Conservation (phyloP, 345 rosid genomes). For the Mangifera indica region DNA sequence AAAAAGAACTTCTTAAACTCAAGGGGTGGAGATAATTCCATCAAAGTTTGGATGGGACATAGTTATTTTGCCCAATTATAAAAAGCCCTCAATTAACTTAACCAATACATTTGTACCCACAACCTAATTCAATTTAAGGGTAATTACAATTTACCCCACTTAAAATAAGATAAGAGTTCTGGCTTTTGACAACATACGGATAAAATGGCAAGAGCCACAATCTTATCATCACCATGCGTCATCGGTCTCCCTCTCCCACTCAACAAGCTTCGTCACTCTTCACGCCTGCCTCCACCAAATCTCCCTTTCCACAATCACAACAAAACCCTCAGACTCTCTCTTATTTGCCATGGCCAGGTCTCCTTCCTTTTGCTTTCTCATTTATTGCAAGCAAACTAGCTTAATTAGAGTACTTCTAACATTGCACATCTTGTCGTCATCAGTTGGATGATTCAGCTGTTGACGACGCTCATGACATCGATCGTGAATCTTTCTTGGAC, state of each 20-base stretch:
- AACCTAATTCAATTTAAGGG: too few species aligned
- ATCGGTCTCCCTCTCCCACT: slow-evolving; percentile 15
- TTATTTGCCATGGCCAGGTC: slow-evolving; percentile 29
- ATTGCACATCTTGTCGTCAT: background rate
- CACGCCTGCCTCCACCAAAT: background rate
- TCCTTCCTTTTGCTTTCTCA: background rate
- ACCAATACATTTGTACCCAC: too few species aligned
- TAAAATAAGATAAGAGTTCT: background rate
- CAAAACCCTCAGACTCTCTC: background rate
- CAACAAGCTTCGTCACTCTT: slow-evolving; percentile 7
- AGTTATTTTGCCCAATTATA: too few species aligned
- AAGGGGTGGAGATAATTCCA: too few species aligned
- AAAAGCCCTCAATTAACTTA: too few species aligned
- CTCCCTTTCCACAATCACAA: background rate
- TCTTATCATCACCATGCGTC: slow-evolving; percentile 31
- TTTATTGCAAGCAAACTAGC: background rate
- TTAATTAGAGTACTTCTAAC: background rate
- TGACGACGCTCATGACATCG: slow-evolving; percentile 40
- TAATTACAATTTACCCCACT: too few species aligned
- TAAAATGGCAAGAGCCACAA: slow-evolving; percentile 30
- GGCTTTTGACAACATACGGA: too few species aligned
- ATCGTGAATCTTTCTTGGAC: slow-evolving; percentile 42
- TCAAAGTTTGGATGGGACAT: too few species aligned
- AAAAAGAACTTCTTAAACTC: too few species aligned
- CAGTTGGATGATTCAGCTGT: slow-evolving; percentile 41